A percentile compares a stretch with the other conserved stretches of the same genome.
Conservation (phyloP, 1,284 basidiomycete species). For the Salmacisia buchloeana region DNA sequence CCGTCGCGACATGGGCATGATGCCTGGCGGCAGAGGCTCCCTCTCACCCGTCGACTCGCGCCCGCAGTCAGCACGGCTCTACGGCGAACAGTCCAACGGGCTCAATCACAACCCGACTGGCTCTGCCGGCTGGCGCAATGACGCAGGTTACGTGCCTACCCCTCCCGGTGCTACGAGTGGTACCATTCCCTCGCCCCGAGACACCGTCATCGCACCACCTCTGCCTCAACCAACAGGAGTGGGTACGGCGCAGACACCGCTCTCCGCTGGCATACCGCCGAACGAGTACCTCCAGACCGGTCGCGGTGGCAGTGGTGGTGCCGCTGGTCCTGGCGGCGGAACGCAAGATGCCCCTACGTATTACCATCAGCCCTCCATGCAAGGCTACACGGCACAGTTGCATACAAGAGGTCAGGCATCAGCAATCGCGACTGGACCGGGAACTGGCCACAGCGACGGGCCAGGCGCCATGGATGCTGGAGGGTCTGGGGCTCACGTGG, state of each 20-base stretch:
- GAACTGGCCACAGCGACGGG: too few species aligned
- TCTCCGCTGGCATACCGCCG: too few species aligned
- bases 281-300: background rate
- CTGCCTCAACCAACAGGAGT: background rate
- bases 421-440: too few species aligned
- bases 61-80: background rate
- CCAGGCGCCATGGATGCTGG: too few species aligned
- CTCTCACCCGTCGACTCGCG: background rate
- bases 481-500: too few species aligned
- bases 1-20: background rate
- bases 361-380: too few species aligned
- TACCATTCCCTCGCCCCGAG: background rate
- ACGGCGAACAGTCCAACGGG: background rate
- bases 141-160: background rate
- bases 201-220: background rate
- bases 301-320: too few species aligned
- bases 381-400: too few species aligned
- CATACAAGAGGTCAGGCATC: too few species aligned
- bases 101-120: background rate
- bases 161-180: background rate
- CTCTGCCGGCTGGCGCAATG: background rate
- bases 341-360: too few species aligned
- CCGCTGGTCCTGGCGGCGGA: too few species aligned
- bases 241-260: background rate
- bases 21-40: background rate